Evolutionary conservation across 345 rosid species (phyloP).

Genomic region (Combretum micranthum): DNA sequence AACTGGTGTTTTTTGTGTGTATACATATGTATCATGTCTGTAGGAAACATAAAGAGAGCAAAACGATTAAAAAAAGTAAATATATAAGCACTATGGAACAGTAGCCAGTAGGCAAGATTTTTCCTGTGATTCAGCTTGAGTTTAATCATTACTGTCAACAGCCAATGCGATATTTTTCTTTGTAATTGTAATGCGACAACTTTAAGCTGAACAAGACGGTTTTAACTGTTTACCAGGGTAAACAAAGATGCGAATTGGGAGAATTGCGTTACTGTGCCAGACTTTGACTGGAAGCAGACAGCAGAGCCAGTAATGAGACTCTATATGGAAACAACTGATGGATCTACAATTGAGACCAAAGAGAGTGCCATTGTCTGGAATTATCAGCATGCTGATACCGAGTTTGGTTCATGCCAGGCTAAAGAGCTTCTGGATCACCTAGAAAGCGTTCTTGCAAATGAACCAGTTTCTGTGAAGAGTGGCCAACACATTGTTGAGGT

Average conservation of each 20-base stretch:
- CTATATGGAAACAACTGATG: conserved; percentile 92
- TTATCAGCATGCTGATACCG: conserved; percentile 80
- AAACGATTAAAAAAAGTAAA: too few species aligned
- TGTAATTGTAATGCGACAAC: neutral
- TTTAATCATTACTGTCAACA: neutral
- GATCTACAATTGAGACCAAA: conserved; percentile 82
- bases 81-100: too few species aligned
- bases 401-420: conserved; percentile 96
- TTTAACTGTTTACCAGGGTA: conserved; percentile 32
- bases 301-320: conserved; percentile 96
- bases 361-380: conserved; percentile 89
- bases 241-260: conserved; percentile 71
- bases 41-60: too few species aligned
- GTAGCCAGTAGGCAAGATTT: too few species aligned
- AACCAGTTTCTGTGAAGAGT: conserved; percentile 86
- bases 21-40: too few species aligned
- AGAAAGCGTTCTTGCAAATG: conserved; percentile 86
- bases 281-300: conserved; percentile 84
- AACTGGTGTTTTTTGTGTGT: too few species aligned
- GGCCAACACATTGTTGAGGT: conserved; percentile 87
- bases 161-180: too few species aligned
- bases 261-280: conserved; percentile 49
- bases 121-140: too few species aligned
- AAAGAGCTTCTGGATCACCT: conserved; percentile 94
- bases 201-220: neutral